Evolutionary conservation across 164 flowering plant genomes (phyloP).

Genomic region (Kingdonia uniflora): DNA sequence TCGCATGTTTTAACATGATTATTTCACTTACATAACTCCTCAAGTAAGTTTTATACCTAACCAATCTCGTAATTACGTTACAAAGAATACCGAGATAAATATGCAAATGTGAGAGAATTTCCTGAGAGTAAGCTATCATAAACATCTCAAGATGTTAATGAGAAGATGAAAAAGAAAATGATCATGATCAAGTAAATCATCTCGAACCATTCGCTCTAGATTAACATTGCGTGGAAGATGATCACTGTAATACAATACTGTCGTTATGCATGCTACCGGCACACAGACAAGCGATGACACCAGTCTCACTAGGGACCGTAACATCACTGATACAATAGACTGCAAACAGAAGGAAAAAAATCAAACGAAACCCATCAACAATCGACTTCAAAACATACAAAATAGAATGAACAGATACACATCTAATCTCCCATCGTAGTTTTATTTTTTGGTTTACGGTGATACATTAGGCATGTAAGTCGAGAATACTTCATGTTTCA

Average conservation of each 20-base stretch:
- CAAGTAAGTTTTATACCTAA: too few relatives aligned
- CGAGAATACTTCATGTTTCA: not conserved
- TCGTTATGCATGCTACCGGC: not conserved
- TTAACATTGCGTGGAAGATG: not conserved
- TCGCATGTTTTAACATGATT: too few relatives aligned
- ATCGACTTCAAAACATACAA: too few relatives aligned
- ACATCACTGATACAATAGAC: not conserved
- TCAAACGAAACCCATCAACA: too few relatives aligned
- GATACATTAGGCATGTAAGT: not conserved
- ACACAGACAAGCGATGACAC: not conserved
- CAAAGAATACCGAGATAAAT: too few relatives aligned
- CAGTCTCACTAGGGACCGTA: not conserved
- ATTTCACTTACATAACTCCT: too few relatives aligned
- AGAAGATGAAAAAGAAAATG: not conserved
- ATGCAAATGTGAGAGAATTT: too few relatives aligned
- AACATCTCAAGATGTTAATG: constrained; percentile 1
- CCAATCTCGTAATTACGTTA: too few relatives aligned
- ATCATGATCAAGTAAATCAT: not conserved
- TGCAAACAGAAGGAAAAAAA: too few relatives aligned
- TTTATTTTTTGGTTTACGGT: too few relatives aligned
- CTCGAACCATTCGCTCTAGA: not conserved
- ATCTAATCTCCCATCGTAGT: too few relatives aligned
- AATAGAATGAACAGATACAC: too few relatives aligned
- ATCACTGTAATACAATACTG: not conserved
- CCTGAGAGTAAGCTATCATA: not conserved